These are phyloP conservation scores for Skeletonema potamos DNA, from an alignment of 108 stramenopile species.

Conservation along the genomic window DNA sequence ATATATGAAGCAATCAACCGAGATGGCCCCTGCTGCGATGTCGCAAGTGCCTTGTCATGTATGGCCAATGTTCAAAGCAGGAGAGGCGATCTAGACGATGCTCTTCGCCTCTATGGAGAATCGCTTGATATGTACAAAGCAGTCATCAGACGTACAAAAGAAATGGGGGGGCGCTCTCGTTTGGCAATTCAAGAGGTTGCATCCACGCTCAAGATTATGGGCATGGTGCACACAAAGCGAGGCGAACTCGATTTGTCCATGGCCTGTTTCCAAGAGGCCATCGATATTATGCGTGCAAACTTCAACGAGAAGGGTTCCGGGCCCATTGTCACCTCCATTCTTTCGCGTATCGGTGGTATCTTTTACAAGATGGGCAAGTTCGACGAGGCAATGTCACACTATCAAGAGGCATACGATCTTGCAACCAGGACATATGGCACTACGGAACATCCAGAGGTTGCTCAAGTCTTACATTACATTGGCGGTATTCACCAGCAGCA, in stretches of 20 bases:
- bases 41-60: conserved; percentile 79
- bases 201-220: conserved; percentile 79
- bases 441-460: conserved; percentile 73
- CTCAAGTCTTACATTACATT: conserved; percentile 77
- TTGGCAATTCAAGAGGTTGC: conserved; percentile 68
- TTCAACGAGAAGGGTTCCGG: conserved; percentile 40
- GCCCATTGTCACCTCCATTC: conserved; percentile 51
- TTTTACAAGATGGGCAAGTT: conserved; percentile 68
- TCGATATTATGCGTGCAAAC: conserved; percentile 57
- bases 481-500: conserved; percentile 62
- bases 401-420: conserved; percentile 75
- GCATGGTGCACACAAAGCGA: conserved; percentile 72
- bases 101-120: conserved; percentile 65
- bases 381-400: conserved; percentile 73
- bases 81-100: conserved; percentile 72
- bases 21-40: conserved; percentile 63
- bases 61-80: conserved; percentile 85
- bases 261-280: conserved; percentile 70
- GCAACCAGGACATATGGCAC: conserved; percentile 59
- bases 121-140: conserved; percentile 71
- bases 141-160: conserved; percentile 23
- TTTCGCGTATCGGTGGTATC: conserved; percentile 72
- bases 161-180: conserved; percentile 27
- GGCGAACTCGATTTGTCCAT: conserved; percentile 71
- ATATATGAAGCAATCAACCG: conserved; percentile 58